These are phyloP conservation scores for Saccharomycopsis sp. DNA, from an alignment of 805 yeast species.

Conservation along the genomic window DNA sequence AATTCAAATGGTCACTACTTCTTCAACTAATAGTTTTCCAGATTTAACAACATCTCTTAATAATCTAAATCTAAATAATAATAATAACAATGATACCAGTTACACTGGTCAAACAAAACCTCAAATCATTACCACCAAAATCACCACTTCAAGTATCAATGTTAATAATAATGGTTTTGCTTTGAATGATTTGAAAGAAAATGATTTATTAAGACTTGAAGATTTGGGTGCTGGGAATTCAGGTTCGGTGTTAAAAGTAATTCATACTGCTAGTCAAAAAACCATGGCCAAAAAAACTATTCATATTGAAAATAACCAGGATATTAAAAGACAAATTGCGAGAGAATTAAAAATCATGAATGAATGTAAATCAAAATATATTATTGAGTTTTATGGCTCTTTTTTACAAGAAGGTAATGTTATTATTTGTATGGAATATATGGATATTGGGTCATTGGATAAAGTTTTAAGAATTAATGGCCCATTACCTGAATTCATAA, in stretches of 20 bases:
- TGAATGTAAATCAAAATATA: conserved; percentile 75
- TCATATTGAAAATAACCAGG: conserved; percentile 72
- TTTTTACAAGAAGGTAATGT: conserved; percentile 38
- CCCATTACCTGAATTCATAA: conserved; percentile 54
- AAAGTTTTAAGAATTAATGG: conserved; percentile 55
- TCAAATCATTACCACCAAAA: conserved; percentile 15
- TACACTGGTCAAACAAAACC: conserved; percentile 14
- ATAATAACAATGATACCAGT: background rate
- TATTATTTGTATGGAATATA: conserved; percentile 89
- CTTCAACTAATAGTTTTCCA: background rate
- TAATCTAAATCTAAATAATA: background rate
- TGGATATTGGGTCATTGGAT: conserved; percentile 91
- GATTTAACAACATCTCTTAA: background rate
- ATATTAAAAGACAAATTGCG: conserved; percentile 71
- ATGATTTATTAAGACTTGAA: conserved; percentile 65
- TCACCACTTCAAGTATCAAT: conserved; percentile 8
- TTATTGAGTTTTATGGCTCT: conserved; percentile 88
- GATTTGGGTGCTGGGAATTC: conserved; percentile 89
- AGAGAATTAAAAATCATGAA: conserved; percentile 86
- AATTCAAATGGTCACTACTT: too few relatives aligned
- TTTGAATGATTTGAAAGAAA: conserved; percentile 34
- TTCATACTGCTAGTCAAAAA: conserved; percentile 81
- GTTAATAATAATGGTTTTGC: conserved; percentile 10
- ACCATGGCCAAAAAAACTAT: conserved; percentile 87
- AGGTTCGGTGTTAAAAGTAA: conserved; percentile 81